Base-by-base conservation (phyloP, 305 asterid species). In the Fraxinus greggii region DNA sequence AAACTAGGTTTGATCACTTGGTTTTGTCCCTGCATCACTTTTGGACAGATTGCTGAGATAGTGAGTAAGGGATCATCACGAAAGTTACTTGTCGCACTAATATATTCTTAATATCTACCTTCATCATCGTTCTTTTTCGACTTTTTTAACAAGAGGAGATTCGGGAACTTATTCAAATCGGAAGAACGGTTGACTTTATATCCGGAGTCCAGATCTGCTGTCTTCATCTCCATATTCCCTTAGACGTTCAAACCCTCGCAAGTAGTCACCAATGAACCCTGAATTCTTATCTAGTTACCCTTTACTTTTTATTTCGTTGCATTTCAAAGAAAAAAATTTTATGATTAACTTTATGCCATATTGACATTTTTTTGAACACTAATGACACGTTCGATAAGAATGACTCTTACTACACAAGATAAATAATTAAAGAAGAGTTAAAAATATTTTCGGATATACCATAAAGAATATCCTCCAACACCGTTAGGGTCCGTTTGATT, bases 31-130 rank as follows among this genome's bases (percentile, higher is more conserved):
- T 83, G 86, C 65, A 83, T 83, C 45, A 83, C 83, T 38, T 83
- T 83, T 63, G 86, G 86, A 28, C 86, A 83, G 72, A 72, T 83
- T n/a, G 72, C 86, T 24, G 83, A 83, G 78, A 79, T 83, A 67
- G 38, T 74, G 61, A 73, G 76, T 36, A 83, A 83, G 65, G 86
- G 86, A 28, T 36, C 80, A 24, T 78, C 83, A 61, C 72, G 86
- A 79, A 83, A 73, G 80, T 65, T 65, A 61, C 31, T 4, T 48
- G 61, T 51, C 61, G 17, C 61, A 4, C 23, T 17, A 51, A 17
- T 4, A 17, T 51, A 51, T 17, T 48, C 59, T 48, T 48, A 48
- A 48, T 51, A 17, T 51, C 23, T 17, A 15, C 23, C 8, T 15
- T 15, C 21, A 0, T 17, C 61, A 4, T 51, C 61, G 23, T 15